Base-by-base conservation (phyloP, 208 protist genomes). In the Porcisia hertigi region DNA sequence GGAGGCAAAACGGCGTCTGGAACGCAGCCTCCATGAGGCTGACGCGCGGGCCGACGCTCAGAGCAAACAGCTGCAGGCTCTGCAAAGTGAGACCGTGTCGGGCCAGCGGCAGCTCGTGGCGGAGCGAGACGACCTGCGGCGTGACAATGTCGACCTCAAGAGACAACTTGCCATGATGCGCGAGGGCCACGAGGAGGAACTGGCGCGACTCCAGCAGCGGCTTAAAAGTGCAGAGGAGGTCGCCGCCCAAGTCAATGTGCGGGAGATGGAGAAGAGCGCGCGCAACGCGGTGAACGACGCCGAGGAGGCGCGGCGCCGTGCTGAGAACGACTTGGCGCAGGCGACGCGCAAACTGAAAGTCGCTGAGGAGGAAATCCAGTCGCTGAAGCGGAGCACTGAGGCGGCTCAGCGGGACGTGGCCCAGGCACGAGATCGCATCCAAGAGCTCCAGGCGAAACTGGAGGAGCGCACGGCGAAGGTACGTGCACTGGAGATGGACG, bases 51-150 rank as follows among this genome's bases (percentile, higher is more conserved):
- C 70, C 14, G 85, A 92, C 36, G 80, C 73, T 16, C 86, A 86
- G 49, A 52, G 62, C 25, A 83, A 82, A 39, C 82, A 87, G 14
- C 86, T 91, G 34, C 87, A 89, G 66, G 62, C 80, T 14, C 70
- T 92, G 34, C 86, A 94, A 59, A 59, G 72, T 39, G 88, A 92
- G 57, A 81, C 84, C 7, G 57, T 74, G 6, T 39, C 80, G 14
- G 60, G 74, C 11, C 72, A 65, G 1, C 69, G 77, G 16, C 83
- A 87, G 79, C 62, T 83, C 11, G 81, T 75, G 18, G 65, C 60
- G n/a, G 92, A 93, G 58, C 52, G 81, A 11, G 89, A 91, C 23
- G 82, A 83, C 34, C 65, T 88, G 30, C 86, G 86, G n/a, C 78
- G 83, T 54, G 88, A 88, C 14, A 77, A 78, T 39, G 58, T 81